These are phyloP conservation scores for Colletotrichum lindemuthianum DNA, from an alignment of 2,329 filamentous ascomycete genomes.

Conservation along the genomic window DNA sequence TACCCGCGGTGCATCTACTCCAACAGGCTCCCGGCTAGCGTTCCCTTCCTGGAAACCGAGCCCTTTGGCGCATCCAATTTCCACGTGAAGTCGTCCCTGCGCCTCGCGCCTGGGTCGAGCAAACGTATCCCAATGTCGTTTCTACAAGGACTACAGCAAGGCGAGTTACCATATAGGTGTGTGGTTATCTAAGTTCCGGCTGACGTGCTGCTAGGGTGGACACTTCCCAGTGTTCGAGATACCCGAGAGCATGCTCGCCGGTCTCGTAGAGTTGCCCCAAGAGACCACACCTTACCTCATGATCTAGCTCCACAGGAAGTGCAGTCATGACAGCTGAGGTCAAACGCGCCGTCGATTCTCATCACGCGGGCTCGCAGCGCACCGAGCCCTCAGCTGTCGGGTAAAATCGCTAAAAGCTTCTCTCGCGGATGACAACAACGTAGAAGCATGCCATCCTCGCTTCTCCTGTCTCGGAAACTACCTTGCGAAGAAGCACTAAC, in stretches of 20 bases:
- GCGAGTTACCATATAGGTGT: neutral
- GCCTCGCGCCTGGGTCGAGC: neutral
- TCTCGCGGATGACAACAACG: neutral
- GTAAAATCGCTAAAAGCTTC: neutral
- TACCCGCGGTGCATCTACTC: conserved; percentile 59
- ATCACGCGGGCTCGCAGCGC: too few relatives aligned
- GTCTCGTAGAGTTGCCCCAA: neutral
- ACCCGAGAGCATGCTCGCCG: neutral
- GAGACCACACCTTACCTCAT: neutral
- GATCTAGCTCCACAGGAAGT: too few relatives aligned
- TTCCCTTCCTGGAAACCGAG: neutral
- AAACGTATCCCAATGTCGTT: neutral
- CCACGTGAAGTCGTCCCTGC: neutral
- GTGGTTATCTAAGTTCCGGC: neutral
- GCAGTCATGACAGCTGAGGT: too few relatives aligned
- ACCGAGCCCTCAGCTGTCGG: too few relatives aligned
- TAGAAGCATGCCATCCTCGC: neutral
- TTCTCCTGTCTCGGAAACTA: neutral
- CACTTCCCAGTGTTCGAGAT: conserved; percentile 3
- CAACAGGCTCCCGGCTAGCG: conserved; percentile 47
- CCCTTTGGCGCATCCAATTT: neutral
- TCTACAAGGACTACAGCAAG: conserved; percentile 8
- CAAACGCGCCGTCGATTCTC: too few relatives aligned
- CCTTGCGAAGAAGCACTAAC: neutral
- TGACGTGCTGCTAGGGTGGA: neutral